Evolutionary conservation across 345 rosid genomes (phyloP).

Genomic region (Salix brachista): DNA sequence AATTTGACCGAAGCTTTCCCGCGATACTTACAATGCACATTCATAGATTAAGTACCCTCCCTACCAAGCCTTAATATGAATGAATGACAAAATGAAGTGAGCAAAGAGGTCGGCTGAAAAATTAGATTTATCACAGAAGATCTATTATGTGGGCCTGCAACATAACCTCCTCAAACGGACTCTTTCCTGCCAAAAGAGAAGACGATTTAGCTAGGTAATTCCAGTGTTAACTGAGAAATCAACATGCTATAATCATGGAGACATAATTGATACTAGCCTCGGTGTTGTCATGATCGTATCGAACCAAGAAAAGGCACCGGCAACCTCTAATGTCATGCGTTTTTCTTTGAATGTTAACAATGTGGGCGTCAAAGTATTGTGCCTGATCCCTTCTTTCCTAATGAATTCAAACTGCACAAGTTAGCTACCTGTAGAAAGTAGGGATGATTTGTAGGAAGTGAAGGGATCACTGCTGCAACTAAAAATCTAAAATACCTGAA

Average conservation of each 20-base stretch:
- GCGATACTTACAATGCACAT: too few species aligned
- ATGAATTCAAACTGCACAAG: neutral
- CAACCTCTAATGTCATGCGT: constrained; percentile 71
- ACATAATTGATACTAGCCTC: constrained; percentile 35
- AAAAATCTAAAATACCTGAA: constrained; percentile 60
- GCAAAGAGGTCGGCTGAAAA: neutral
- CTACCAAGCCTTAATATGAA: neutral
- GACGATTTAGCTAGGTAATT: neutral
- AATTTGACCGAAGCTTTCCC: too few species aligned
- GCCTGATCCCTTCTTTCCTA: constrained; percentile 67
- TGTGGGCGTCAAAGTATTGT: constrained; percentile 55
- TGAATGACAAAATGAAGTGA: neutral
- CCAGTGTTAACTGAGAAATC: neutral
- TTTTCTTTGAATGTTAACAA: constrained; percentile 47
- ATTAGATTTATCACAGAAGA: neutral
- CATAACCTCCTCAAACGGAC: constrained; percentile 60
- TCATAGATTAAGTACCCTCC: too few species aligned
- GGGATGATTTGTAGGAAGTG: neutral
- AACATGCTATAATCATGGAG: neutral
- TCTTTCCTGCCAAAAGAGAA: constrained; percentile 37
- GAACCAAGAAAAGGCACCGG: constrained; percentile 54
- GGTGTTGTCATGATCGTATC: constrained; percentile 45
- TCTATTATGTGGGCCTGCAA: constrained; percentile 30
- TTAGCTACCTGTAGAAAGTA: neutral
- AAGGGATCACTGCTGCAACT: neutral